Percentiles rank a stretch among this genome's conserved stretches.
Evolutionary conservation across 768 basidiomycete genomes (phyloP).

Genomic region (Punctularia strigosozonata): DNA sequence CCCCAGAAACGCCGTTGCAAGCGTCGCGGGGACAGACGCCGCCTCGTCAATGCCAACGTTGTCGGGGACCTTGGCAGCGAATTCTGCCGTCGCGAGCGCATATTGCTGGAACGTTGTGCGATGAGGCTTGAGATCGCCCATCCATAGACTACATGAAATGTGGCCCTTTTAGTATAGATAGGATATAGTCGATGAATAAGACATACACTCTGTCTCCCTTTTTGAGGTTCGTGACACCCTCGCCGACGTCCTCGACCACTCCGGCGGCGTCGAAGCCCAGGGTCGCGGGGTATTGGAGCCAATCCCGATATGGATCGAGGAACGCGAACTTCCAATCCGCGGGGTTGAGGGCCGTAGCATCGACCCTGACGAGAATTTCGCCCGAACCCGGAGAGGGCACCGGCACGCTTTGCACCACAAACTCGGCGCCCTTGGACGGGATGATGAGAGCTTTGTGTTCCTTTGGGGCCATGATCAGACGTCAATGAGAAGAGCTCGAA

Average conservation of each 20-base stretch:
- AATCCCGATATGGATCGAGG: too few relatives aligned
- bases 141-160: neutral
- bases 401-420: slow-evolving; percentile 3
- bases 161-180: neutral
- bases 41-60: slow-evolving; percentile 18
- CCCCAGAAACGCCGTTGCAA: slow-evolving; percentile 18
- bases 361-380: slow-evolving; percentile 16
- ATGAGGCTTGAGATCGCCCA: neutral
- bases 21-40: slow-evolving; percentile 17
- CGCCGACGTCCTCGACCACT: slow-evolving; percentile 25
- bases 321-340: slow-evolving; percentile 24
- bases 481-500: too few relatives aligned
- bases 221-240: slow-evolving; percentile 20
- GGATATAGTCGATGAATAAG: neutral
- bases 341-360: slow-evolving; percentile 19
- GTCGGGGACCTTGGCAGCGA: slow-evolving; percentile 12
- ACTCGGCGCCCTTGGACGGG: slow-evolving; percentile 3
- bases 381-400: slow-evolving; percentile 8
- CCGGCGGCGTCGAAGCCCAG: slow-evolving; percentile 16
- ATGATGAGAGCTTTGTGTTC: slow-evolving; percentile 11
- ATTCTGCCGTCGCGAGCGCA: neutral
- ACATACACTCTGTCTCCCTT: slow-evolving; percentile 31
- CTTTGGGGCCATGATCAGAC: too few relatives aligned
- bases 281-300: slow-evolving; percentile 18
- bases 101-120: slow-evolving; percentile 5